A percentile compares a stretch with the other conserved stretches of the same genome.
Evolutionary conservation across 495 filamentous ascomycete species (phyloP).

Genomic region (Trypethelium eluteriae): DNA sequence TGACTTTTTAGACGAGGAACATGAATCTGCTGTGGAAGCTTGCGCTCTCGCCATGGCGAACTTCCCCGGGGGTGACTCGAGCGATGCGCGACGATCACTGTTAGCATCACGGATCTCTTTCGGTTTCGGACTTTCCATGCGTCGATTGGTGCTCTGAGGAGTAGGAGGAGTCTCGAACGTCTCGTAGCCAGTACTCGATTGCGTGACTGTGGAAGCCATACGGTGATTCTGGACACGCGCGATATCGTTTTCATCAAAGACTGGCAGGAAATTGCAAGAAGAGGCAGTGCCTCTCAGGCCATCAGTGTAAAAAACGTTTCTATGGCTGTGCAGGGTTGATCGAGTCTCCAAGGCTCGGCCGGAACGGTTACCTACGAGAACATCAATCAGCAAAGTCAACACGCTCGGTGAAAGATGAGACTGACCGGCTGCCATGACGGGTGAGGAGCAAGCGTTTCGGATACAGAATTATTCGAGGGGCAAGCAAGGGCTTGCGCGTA

Average conservation of each 20-base stretch:
- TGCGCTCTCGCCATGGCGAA: background rate
- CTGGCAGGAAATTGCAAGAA: background rate
- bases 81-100: background rate
- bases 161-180: slow-evolving; percentile 5
- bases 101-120: background rate
- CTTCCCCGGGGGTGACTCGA: background rate
- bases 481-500: background rate
- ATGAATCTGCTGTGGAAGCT: background rate
- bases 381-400: too few relatives aligned
- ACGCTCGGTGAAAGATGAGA: too few relatives aligned
- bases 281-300: background rate
- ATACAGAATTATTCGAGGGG: background rate
- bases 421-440: too few relatives aligned
- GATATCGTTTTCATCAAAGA: background rate
- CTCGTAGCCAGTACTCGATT: background rate
- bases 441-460: too few relatives aligned
- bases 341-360: background rate
- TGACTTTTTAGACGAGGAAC: background rate
- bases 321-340: background rate
- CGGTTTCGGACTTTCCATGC: background rate
- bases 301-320: background rate
- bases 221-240: background rate
- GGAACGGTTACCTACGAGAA: too few relatives aligned
- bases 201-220: slow-evolving; percentile 3
- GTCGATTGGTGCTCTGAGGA: background rate